Conservation (phyloP, 306 rosid species). For the Cercis canadensis region DNA sequence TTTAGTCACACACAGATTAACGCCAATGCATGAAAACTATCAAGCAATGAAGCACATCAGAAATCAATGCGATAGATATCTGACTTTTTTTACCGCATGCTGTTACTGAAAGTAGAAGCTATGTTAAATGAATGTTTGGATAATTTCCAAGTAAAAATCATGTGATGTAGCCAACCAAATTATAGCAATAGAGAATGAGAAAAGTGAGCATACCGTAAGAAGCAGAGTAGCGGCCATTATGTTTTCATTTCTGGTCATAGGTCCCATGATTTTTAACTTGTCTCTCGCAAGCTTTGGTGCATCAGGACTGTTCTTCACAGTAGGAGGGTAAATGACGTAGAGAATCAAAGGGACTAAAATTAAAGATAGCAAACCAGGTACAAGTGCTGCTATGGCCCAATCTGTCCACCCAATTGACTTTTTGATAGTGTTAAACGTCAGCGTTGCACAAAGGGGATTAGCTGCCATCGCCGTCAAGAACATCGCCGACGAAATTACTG, state of each 20-base stretch:
- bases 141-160: too few species aligned
- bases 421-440: constrained; percentile 57
- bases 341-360: constrained; percentile 59
- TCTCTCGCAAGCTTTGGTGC: constrained; percentile 71
- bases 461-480: constrained; percentile 81
- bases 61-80: too few species aligned
- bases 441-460: constrained; percentile 64
- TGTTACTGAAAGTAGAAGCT: too few species aligned
- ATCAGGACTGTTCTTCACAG: constrained; percentile 69
- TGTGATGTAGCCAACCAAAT: too few species aligned
- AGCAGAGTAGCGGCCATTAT: constrained; percentile 68
- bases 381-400: constrained; percentile 70
- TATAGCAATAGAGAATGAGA: too few species aligned
- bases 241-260: constrained; percentile 56
- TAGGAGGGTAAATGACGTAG: constrained; percentile 64
- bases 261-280: constrained; percentile 64
- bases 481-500: constrained; percentile 77
- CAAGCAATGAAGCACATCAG: too few species aligned
- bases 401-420: constrained; percentile 70
- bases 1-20: too few species aligned
- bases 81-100: too few species aligned
- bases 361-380: constrained; percentile 68
- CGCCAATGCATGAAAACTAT: too few species aligned
- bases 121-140: too few species aligned
- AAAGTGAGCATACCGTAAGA: constrained; percentile 53